Evolutionary conservation across 2,329 filamentous ascomycete species (phyloP).

Genomic region (Arachnomyces sp.): DNA sequence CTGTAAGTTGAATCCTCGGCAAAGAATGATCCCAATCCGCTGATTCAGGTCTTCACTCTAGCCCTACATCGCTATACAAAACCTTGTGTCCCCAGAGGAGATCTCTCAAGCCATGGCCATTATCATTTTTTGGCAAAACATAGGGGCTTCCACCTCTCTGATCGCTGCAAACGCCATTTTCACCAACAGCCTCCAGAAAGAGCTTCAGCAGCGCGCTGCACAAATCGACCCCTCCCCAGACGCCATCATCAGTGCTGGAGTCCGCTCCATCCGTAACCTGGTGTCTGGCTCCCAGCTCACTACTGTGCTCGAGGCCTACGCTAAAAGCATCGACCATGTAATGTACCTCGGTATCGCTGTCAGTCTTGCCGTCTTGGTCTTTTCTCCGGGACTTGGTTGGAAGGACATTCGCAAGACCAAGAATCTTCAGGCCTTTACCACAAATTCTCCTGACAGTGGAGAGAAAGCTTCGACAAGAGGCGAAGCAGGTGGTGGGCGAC

Average conservation of each 20-base stretch:
- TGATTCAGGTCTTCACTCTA: constrained; percentile 5
- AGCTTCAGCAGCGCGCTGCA: constrained; percentile 12
- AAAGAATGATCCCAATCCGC: not conserved
- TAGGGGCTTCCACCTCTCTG: constrained; percentile 24
- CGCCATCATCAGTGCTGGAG: constrained; percentile 18
- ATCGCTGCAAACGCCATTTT: constrained; percentile 24
- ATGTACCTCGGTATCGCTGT: constrained; percentile 24
- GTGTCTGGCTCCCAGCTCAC: constrained; percentile 18
- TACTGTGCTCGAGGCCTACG: constrained; percentile 21
- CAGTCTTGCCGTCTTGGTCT: constrained; percentile 14
- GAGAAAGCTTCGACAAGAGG: not conserved
- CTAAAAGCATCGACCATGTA: constrained; percentile 19
- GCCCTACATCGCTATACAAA: constrained; percentile 23
- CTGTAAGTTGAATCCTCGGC: constrained; percentile 6
- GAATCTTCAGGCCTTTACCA: constrained; percentile 13
- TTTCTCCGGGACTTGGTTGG: constrained; percentile 22
- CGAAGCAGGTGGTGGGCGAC: constrained; percentile 4
- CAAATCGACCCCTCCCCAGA: constrained; percentile 15
- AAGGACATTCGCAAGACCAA: constrained; percentile 22
- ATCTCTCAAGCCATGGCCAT: constrained; percentile 23
- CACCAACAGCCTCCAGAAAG: constrained; percentile 17
- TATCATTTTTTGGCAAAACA: constrained; percentile 26
- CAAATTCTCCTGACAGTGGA: constrained; percentile 15
- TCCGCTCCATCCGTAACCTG: constrained; percentile 16
- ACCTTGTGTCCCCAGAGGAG: constrained; percentile 16